These are phyloP conservation scores for Saraca asoca DNA, from an alignment of 331 rosid genomes.

Conservation along the genomic window DNA sequence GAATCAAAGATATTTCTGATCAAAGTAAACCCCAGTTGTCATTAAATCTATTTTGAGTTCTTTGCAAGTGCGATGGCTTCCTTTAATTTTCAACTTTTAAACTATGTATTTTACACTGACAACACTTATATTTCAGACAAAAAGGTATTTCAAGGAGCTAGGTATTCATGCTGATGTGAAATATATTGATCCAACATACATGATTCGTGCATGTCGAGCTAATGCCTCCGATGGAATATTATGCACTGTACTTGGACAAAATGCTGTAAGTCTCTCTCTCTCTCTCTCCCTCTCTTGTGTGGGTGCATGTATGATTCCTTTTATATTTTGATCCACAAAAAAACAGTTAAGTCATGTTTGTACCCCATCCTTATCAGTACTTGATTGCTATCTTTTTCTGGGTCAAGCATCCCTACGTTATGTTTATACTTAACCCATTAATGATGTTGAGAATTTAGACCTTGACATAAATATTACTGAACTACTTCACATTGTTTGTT, in stretches of 20 bases:
- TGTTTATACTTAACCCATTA: neutral
- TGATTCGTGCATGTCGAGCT: slow-evolving; percentile 96
- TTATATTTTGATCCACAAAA: slow-evolving; percentile 6
- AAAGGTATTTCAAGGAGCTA: slow-evolving; percentile 69
- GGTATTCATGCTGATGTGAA: slow-evolving; percentile 85
- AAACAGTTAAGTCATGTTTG: too few species aligned
- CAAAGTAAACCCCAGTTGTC: neutral
- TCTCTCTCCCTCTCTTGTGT: slow-evolving; percentile 19
- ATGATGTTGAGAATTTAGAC: neutral
- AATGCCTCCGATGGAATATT: slow-evolving; percentile 98
- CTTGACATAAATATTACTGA: neutral
- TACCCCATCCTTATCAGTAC: slow-evolving; percentile 11
- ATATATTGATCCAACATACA: slow-evolving; percentile 95
- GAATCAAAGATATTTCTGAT: neutral
- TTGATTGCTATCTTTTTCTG: neutral
- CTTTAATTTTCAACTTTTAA: neutral
- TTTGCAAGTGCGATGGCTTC: neutral
- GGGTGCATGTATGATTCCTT: slow-evolving; percentile 2
- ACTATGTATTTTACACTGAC: slow-evolving; percentile 1
- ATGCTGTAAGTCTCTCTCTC: slow-evolving; percentile 73
- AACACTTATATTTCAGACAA: slow-evolving; percentile 52
- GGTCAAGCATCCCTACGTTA: neutral
- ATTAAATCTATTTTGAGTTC: neutral
- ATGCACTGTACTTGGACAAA: slow-evolving; percentile 93
- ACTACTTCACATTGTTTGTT: too few species aligned